Base-by-base conservation (phyloP, 2,329 filamentous ascomycete species). In the Colletotrichum abscissum region DNA sequence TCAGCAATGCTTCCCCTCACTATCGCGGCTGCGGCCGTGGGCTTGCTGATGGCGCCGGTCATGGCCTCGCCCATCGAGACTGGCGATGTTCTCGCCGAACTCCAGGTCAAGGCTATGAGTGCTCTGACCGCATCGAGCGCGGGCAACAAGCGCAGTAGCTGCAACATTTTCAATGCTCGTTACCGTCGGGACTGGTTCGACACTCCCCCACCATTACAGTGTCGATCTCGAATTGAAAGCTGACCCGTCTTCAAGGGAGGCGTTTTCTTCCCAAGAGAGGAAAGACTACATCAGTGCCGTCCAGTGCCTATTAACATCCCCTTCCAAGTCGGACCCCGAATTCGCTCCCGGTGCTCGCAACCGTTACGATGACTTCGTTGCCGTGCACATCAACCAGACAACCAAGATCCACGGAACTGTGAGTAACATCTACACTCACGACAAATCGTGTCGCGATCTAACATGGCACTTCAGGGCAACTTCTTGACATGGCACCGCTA, bases 181-280 rank as follows among this genome's bases (percentile, higher is more conserved):
- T 69, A 69, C 42, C 70, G 70, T 46, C 46, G 70, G 42, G 70
- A 73, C n/a, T 73, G 70, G 70, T 73, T 60, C n/a, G 70, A 57
- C 56, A 22, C 35, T 7, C 28, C 52, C 38, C 5, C 38, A 57
- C 49, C 6, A 28, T 30, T n/a, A 5, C 33, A 12, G 5, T 49
- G 69, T 12, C 33, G 38, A 59, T 54, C 28, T n/a, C 26, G 52
- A 22, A 16, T 11, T 6, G 55, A 19, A 35, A 7, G 54, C 65
- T 72, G 28, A 72, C 12, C 22, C 14, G 49, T 4, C 14, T 4
- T 11, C 73, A 73, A 80, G 76, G 59, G 72, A 76, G 9, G 76
- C 76, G 26, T 72, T 76, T 55, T 78, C 76, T 46, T 77, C 74
- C 9, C 73, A 76, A 22, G 73, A 76, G 64, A 67, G 70, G 19